Base-by-base conservation (phyloP, 2,329 filamentous ascomycete species). In the Diaporthe sp. region DNA sequence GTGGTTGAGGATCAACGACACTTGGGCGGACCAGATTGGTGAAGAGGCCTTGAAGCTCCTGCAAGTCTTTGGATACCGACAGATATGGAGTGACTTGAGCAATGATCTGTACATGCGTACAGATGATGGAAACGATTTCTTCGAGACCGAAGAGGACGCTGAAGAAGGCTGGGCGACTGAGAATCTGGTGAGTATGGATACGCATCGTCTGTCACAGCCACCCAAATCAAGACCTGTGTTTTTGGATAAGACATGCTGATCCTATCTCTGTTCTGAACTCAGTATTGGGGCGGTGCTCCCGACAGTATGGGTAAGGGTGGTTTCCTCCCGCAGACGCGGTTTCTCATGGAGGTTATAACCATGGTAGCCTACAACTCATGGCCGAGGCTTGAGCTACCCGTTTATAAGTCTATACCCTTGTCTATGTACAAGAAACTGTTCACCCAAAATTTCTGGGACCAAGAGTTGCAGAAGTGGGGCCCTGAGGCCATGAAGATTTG, bases 91-190 rank as follows among this genome's bases (percentile, higher is more conserved):
- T 22, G 42, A 47, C 19, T 17, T 22, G 12, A 28, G 35, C n/a
- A 4, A 2, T 12, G 28, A 15, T 22, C 22, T 19, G 38, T 15
- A 1, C n/a, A n/a, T n/a, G n/a, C 52, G 4, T 35, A 22, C 25
- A 22, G 10, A 15, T 19, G 12, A 13, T 17, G 1, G 12, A 25
- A 10, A n/a, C 22, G 17, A 61, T 19, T 71, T 30, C 22, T 22
- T 73, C 9, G 52, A 61, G 22, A 22, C 33, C 25, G 74, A 75
- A 9, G 22, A n/a, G 10, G 6, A 3, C 2, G 47, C 9, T 6
- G 71, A 75, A 33, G 74, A 74, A 55, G 74, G 74, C n/a, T 75
- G 50, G 30, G 50, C 74, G 45, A 71, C 71, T n/a, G 74, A 75
- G n/a, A 52, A 74, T 19, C 66, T 55, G 57, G 74, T 75, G 40